Base-by-base conservation (phyloP, 2,329 filamentous ascomycete genomes). In the Pyrenophora teres region DNA sequence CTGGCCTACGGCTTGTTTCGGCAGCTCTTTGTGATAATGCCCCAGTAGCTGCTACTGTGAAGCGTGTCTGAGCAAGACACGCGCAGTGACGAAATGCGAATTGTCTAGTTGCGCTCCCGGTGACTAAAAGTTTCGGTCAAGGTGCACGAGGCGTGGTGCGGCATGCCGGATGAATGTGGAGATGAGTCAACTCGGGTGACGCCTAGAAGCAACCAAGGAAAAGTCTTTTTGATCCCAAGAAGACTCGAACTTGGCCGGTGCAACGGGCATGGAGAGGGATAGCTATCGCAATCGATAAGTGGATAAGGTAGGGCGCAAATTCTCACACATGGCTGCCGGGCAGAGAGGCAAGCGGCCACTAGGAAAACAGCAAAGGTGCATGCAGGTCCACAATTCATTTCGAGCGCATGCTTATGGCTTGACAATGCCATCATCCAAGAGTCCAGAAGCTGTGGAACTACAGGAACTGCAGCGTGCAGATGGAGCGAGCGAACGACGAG, bases 231-330 rank as follows among this genome's bases (percentile, higher is more conserved):
- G 46, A 49, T 52, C 25, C 54, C 38, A 50, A 56, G 44, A 45
- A 52, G 43, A 52, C 15, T 52, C 33, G 27, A 46, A 38, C 23
- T 47, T 60, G 63, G 63, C 32, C 52, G 53, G 53, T 31, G 27
- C 36, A 39, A 48, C 42, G 60, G 50, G 21, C 60, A 61, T 61
- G 64, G 63, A 56, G 61, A 64, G 52, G 67, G 64, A 49, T 59
- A 62, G 61, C 42, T 63, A 68, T 70, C 64, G 67, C 48, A 49
- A 70, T 70, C 65, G 69, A 71, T 70, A 69, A 62, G 67, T 66
- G 65, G 68, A 69, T 68, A 69, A 62, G 59, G 57, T 40, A 63
- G 52, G 44, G 57, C 54, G 55, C 56, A 64, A 63, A 64, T 40
- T 57, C 58, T 54, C 51, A 52, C 51, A 53, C 50, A 46, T 56